A percentile compares a stretch with the other conserved stretches of the same genome.
phyloP scores from a whole-genome alignment of 2,329 filamentous ascomycete genomes.

The Epichloe scottii region DNA sequence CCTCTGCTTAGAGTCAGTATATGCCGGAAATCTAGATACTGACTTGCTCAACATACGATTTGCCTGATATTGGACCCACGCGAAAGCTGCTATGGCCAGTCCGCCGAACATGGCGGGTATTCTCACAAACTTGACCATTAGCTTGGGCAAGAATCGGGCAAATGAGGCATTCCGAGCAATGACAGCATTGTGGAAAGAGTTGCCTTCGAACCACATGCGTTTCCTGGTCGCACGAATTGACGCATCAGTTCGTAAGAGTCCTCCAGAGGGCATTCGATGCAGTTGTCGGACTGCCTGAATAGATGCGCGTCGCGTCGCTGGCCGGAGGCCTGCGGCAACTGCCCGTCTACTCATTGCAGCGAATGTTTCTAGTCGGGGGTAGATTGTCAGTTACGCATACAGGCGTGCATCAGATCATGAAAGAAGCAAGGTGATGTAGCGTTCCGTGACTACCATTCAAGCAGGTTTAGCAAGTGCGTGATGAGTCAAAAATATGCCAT shows the following conservation, averaged over 20 bases:
- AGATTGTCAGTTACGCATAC: neutral
- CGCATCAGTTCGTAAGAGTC: slow-evolving; percentile 54
- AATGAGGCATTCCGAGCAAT: slow-evolving; percentile 52
- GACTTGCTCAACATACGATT: slow-evolving; percentile 49
- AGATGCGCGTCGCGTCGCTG: slow-evolving; percentile 49
- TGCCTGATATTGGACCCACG: slow-evolving; percentile 94
- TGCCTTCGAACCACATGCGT: slow-evolving; percentile 67
- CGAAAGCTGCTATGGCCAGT: slow-evolving; percentile 71
- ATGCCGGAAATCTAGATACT: neutral
- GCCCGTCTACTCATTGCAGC: slow-evolving; percentile 23
- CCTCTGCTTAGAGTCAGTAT: slow-evolving; percentile 27
- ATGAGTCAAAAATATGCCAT: neutral
- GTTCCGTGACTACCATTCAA: neutral
- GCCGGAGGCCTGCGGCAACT: slow-evolving; percentile 59
- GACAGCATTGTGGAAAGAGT: slow-evolving; percentile 71
- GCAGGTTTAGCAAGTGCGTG: neutral
- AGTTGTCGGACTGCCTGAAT: slow-evolving; percentile 47
- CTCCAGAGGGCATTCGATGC: slow-evolving; percentile 54
- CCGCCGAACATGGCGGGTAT: slow-evolving; percentile 88
- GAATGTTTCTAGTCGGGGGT: neutral
- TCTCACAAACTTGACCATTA: slow-evolving; percentile 79
- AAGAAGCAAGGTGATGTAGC: neutral
- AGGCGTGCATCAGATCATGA: neutral
- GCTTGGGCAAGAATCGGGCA: slow-evolving; percentile 60
- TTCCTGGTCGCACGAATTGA: slow-evolving; percentile 47